Evolutionary conservation across 177 flowering plant species (phyloP).

Genomic region (Telopea speciosissima): DNA sequence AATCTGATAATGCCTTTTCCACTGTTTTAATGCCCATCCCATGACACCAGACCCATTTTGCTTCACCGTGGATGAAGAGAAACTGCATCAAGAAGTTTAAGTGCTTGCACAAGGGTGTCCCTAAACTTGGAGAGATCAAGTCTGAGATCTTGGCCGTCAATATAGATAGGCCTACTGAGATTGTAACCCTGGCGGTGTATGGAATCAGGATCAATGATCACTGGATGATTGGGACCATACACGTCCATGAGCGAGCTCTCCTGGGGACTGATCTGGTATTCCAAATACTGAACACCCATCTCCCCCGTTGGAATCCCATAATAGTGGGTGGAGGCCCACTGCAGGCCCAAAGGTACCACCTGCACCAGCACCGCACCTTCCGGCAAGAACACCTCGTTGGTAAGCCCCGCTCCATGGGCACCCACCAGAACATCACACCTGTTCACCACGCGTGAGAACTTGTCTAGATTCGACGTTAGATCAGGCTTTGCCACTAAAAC

Average conservation of each 20-base stretch:
- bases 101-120: conserved; percentile 25
- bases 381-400: conserved; percentile 33
- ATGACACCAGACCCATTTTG: no score
- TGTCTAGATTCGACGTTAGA: conserved; percentile 18
- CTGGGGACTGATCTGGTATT: conserved; percentile 31
- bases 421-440: conserved; percentile 36
- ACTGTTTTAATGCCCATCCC: no score
- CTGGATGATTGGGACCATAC: conserved; percentile 29
- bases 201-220: conserved; percentile 23
- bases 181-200: conserved; percentile 21
- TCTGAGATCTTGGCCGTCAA: conserved; percentile 42
- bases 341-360: conserved; percentile 36
- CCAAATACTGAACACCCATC: conserved; percentile 34
- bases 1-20: no score
- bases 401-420: conserved; percentile 53
- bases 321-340: conserved; percentile 31
- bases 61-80: no score
- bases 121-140: conserved; percentile 28
- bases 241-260: conserved; percentile 30
- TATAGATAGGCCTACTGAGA: conserved; percentile 30
- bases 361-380: conserved; percentile 40
- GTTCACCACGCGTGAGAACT: conserved; percentile 21
- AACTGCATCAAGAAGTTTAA: conserved; percentile 10
- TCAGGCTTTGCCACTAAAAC: conserved; percentile 17
- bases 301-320: conserved; percentile 21